Evolutionary conservation across 2,329 filamentous ascomycete genomes (phyloP).

Genomic region (Sarocladium strictum): DNA sequence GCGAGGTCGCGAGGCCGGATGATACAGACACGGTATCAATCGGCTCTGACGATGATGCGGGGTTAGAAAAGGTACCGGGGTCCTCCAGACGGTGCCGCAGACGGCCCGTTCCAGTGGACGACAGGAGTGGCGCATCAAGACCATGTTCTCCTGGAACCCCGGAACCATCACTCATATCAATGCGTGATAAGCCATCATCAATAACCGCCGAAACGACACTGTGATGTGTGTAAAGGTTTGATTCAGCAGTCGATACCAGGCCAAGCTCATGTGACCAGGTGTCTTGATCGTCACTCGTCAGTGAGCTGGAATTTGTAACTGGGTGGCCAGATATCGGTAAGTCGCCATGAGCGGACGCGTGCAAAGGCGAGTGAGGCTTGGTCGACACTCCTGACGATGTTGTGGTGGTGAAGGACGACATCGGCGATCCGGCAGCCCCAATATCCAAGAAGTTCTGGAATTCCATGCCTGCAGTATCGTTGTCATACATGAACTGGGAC

Average conservation of each 20-base stretch:
- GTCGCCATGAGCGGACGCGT: background rate
- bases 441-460: background rate
- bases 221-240: background rate
- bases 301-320: background rate
- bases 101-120: background rate
- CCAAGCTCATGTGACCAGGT: background rate
- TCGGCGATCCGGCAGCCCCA: background rate
- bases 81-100: background rate
- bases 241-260: background rate
- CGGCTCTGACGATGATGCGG: background rate
- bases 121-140: conserved; percentile 4
- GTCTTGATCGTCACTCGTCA: background rate
- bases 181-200: background rate
- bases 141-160: conserved; percentile 1
- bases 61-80: background rate
- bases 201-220: background rate
- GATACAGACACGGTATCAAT: background rate
- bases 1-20: background rate
- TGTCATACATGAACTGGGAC: conserved; percentile 41
- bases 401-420: background rate
- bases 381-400: background rate
- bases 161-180: background rate
- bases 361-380: background rate
- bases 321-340: background rate
- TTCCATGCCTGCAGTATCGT: background rate